phyloP scores from a whole-genome alignment of 805 yeast species.

The Maudiozyma bulderi region DNA sequence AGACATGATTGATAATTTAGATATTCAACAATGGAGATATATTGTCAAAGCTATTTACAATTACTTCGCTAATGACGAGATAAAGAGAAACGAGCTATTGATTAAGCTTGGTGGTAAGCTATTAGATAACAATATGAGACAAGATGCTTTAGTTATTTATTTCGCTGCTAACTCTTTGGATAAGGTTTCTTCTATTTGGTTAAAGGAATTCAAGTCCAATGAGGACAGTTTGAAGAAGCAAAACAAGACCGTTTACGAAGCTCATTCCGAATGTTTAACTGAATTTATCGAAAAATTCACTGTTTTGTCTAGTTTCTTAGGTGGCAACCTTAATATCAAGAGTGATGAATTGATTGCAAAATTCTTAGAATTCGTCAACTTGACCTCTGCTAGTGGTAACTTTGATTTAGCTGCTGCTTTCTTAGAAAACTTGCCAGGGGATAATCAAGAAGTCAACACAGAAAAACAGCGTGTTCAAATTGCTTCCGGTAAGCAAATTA shows the following conservation, averaged over 20 bases:
- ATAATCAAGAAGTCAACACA: constrained; percentile 55
- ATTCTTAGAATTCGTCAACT: constrained; percentile 71
- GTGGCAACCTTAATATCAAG: constrained; percentile 14
- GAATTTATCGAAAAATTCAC: constrained; percentile 78
- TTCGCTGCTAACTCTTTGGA: constrained; percentile 75
- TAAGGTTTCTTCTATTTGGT: constrained; percentile 75
- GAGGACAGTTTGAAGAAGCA: constrained; percentile 35
- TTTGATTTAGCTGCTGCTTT: constrained; percentile 70
- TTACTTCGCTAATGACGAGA: constrained; percentile 36
- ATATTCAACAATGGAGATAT: constrained; percentile 73
- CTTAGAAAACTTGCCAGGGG: constrained; percentile 61
- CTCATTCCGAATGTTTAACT: constrained; percentile 72
- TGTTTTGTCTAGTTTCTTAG: constrained; percentile 35
- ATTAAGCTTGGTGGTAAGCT: constrained; percentile 73
- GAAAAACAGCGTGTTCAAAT: constrained; percentile 74
- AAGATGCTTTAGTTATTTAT: constrained; percentile 68
- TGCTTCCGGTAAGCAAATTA: constrained; percentile 40
- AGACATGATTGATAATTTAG: constrained; percentile 72
- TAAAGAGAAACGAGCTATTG: constrained; percentile 45
- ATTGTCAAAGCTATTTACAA: constrained; percentile 63
- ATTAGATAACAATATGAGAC: constrained; percentile 44
- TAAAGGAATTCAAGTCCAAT: constrained; percentile 50
- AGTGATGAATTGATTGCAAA: constrained; percentile 35
- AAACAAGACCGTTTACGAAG: constrained; percentile 59
- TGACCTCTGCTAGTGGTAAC: constrained; percentile 74